Evolutionary conservation across 2,329 filamentous ascomycete species (phyloP).

Genomic region (Aspergillus sp.): DNA sequence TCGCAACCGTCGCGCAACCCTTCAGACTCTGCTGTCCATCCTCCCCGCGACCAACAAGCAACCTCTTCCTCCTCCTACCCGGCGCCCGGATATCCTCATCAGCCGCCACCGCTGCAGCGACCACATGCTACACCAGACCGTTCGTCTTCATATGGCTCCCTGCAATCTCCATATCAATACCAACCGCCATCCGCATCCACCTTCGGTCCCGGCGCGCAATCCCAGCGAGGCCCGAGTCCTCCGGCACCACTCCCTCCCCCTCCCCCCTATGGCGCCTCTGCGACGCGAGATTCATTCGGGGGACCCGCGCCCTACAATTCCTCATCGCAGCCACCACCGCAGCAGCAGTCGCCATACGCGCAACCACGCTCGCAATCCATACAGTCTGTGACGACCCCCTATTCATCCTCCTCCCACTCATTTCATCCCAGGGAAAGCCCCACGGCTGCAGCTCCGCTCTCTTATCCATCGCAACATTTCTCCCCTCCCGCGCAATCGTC

Average conservation of each 20-base stretch:
- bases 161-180: slow-evolving; percentile 42
- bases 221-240: slow-evolving; percentile 35
- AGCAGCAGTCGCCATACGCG: slow-evolving; percentile 37
- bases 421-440: slow-evolving; percentile 36
- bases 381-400: slow-evolving; percentile 37
- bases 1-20: slow-evolving; percentile 28
- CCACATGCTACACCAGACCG: slow-evolving; percentile 44
- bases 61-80: slow-evolving; percentile 25
- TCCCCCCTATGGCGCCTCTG: slow-evolving; percentile 28
- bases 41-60: slow-evolving; percentile 25
- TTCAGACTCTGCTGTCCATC: slow-evolving; percentile 23
- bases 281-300: slow-evolving; percentile 35
- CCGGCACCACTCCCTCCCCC: slow-evolving; percentile 20
- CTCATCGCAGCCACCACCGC: slow-evolving; percentile 25
- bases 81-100: slow-evolving; percentile 24
- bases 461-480: slow-evolving; percentile 32
- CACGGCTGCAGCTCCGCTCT: slow-evolving; percentile 27
- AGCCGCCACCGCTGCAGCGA: slow-evolving; percentile 45
- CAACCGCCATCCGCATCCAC: slow-evolving; percentile 25
- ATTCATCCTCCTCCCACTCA: slow-evolving; percentile 31
- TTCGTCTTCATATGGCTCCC: slow-evolving; percentile 37
- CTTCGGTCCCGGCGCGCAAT: slow-evolving; percentile 27
- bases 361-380: slow-evolving; percentile 38
- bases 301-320: slow-evolving; percentile 27
- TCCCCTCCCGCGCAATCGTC: slow-evolving; percentile 39